Evolutionary conservation across 768 basidiomycete genomes (phyloP).

Genomic region (Tylopilus sp.): DNA sequence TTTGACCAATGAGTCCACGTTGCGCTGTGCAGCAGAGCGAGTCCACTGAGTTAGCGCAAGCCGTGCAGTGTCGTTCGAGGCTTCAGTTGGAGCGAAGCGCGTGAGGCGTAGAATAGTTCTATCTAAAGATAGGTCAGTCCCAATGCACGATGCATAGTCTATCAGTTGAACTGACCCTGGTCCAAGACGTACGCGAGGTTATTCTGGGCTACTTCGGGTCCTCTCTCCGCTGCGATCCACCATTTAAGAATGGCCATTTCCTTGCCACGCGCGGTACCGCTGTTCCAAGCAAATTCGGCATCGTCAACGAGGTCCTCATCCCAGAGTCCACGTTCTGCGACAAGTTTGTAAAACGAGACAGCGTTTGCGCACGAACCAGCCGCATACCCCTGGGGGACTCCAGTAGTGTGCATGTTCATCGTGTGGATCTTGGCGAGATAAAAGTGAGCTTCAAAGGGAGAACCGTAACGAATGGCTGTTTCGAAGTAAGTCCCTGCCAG

Average conservation of each 20-base stretch:
- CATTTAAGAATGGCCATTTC: constrained; percentile 88
- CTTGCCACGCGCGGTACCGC: constrained; percentile 65
- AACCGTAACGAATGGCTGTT: constrained; percentile 79
- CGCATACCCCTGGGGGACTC: constrained; percentile 44
- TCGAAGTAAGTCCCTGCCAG: constrained; percentile 77
- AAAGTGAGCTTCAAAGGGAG: constrained; percentile 93
- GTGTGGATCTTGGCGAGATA: constrained; percentile 85
- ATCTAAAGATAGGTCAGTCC: constrained; percentile 42
- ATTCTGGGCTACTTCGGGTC: constrained; percentile 90
- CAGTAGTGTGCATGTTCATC: constrained; percentile 42
- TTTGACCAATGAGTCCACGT: constrained; percentile 96
- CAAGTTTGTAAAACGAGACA: constrained; percentile 90
- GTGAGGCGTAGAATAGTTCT: constrained; percentile 66
- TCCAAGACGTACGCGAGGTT: constrained; percentile 92
- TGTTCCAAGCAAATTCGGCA: constrained; percentile 73
- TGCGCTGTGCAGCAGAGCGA: constrained; percentile 88
- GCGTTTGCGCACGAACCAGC: constrained; percentile 85
- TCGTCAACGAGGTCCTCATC: constrained; percentile 78
- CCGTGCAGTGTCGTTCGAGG: constrained; percentile 78
- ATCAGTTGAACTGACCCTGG: constrained; percentile 58
- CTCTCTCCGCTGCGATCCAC: constrained; percentile 93
- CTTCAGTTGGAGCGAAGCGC: constrained; percentile 63
- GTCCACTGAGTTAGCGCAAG: constrained; percentile 92
- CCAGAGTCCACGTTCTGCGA: constrained; percentile 88
- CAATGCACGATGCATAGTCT: constrained; percentile 31